A percentile compares a stretch with the other conserved stretches of the same genome.
Evolutionary conservation across 2,329 filamentous ascomycete species (phyloP).

Genomic region (Colletotrichum siamense): DNA sequence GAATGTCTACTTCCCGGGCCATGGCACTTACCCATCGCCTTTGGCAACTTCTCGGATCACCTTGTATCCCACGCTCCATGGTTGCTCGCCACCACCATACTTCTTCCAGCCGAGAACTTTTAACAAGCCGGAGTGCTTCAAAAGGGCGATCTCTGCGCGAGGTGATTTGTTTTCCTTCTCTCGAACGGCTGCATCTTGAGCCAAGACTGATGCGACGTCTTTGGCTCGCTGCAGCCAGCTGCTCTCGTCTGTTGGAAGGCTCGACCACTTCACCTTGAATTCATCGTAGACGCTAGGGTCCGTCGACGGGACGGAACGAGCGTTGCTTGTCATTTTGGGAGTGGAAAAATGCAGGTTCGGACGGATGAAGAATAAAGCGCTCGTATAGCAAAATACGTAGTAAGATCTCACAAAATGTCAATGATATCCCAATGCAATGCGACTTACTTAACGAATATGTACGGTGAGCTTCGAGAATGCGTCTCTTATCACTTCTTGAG

Average conservation of each 20-base stretch:
- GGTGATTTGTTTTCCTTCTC: conserved; percentile 46
- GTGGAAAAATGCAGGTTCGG: not conserved
- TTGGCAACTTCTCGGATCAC: conserved; percentile 68
- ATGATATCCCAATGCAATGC: not conserved
- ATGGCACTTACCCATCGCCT: conserved; percentile 56
- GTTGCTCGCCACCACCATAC: conserved; percentile 49
- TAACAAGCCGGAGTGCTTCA: conserved; percentile 46
- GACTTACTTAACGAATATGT: accelerated
- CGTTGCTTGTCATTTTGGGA: conserved; percentile 17
- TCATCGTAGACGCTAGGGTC: conserved; percentile 43
- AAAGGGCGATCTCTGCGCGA: conserved; percentile 41
- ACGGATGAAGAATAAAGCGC: not conserved
- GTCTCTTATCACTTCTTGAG: not conserved
- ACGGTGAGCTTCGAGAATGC: not conserved
- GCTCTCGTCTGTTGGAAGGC: conserved; percentile 32
- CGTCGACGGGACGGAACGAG: conserved; percentile 22
- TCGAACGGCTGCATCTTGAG: conserved; percentile 35
- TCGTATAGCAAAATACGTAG: not conserved
- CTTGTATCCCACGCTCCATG: conserved; percentile 59
- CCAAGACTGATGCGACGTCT: conserved; percentile 41
- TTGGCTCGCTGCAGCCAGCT: conserved; percentile 44
- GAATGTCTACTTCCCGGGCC: not conserved
- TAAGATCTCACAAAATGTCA: not conserved
- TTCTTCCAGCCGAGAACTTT: conserved; percentile 43
- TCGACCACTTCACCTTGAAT: conserved; percentile 39